phyloP scores from a whole-genome alignment of 2,329 filamentous ascomycete species.

The Graphiopsis chlorocephala region DNA sequence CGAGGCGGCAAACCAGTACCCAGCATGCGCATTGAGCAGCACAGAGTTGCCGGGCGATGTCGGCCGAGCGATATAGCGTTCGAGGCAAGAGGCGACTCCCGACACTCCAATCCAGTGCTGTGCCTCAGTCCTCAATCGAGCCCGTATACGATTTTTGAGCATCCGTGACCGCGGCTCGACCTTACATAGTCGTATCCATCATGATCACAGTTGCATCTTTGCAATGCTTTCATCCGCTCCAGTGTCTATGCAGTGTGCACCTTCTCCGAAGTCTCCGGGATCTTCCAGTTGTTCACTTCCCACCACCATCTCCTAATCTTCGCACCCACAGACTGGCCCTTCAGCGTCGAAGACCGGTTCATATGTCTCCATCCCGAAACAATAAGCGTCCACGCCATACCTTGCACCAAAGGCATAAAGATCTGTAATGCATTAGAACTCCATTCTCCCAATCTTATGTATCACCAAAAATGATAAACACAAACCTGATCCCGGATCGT shows the following conservation, averaged over 20 bases:
- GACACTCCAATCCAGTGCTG: neutral
- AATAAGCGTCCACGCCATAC: constrained; percentile 80
- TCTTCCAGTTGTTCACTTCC: constrained; percentile 83
- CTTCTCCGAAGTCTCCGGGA: constrained; percentile 46
- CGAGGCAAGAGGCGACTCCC: neutral
- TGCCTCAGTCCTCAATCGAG: neutral
- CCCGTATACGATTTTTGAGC: neutral
- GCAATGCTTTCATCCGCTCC: neutral
- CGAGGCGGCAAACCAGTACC: neutral
- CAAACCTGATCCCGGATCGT: constrained; percentile 83
- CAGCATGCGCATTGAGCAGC: neutral
- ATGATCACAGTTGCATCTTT: neutral
- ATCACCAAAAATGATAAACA: neutral
- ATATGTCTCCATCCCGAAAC: constrained; percentile 86
- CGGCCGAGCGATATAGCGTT: neutral
- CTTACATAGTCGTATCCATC: neutral
- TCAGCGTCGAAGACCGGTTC: constrained; percentile 76
- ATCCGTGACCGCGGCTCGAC: neutral
- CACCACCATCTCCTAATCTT: constrained; percentile 90
- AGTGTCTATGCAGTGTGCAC: neutral
- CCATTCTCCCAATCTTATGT: neutral
- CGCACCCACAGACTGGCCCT: constrained; percentile 73
- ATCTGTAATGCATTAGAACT: constrained; percentile 51
- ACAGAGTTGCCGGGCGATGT: neutral
- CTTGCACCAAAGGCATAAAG: constrained; percentile 82